Evolutionary conservation across 805 yeast species (phyloP).

Genomic region (Nakazawaea wyomingensis): DNA sequence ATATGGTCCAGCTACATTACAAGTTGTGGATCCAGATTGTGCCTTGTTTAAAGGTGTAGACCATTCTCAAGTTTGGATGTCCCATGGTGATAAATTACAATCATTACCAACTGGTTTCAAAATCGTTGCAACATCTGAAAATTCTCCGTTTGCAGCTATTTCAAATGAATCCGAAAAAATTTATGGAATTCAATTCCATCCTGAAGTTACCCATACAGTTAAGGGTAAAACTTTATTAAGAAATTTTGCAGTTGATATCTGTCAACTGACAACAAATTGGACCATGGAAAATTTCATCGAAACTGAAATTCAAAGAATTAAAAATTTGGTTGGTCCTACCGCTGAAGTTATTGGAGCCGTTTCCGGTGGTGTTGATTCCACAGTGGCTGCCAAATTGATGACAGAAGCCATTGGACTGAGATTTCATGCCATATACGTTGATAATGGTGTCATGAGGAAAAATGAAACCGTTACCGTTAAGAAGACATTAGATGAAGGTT

Average conservation of each 20-base stretch:
- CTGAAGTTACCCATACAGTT: constrained; percentile 95
- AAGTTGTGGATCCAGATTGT: constrained; percentile 61
- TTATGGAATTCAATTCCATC: constrained; percentile 97
- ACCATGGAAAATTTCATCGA: constrained; percentile 97
- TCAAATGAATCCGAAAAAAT: constrained; percentile 67
- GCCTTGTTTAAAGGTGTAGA: constrained; percentile 84
- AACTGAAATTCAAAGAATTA: constrained; percentile 91
- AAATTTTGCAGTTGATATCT: constrained; percentile 90
- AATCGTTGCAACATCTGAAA: constrained; percentile 84
- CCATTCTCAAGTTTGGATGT: constrained; percentile 98
- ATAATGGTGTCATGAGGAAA: constrained; percentile 94
- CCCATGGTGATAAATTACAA: constrained; percentile 94
- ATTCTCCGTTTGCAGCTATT: constrained; percentile 95
- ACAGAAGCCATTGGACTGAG: constrained; percentile 97
- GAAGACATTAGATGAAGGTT: constrained; percentile 84
- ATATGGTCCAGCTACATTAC: constrained; percentile 92
- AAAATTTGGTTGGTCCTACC: constrained; percentile 88
- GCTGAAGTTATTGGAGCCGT: constrained; percentile 99
- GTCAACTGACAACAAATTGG: constrained; percentile 89
- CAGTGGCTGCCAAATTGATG: constrained; percentile 98
- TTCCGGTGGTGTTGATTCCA: constrained; percentile 98
- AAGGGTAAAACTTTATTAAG: constrained; percentile 83
- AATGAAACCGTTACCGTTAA: constrained; percentile 89
- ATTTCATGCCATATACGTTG: constrained; percentile 97
- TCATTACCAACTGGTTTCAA: constrained; percentile 87